Base-by-base conservation (phyloP, 108 stramenopile species). In the Cyclotella cryptica region DNA sequence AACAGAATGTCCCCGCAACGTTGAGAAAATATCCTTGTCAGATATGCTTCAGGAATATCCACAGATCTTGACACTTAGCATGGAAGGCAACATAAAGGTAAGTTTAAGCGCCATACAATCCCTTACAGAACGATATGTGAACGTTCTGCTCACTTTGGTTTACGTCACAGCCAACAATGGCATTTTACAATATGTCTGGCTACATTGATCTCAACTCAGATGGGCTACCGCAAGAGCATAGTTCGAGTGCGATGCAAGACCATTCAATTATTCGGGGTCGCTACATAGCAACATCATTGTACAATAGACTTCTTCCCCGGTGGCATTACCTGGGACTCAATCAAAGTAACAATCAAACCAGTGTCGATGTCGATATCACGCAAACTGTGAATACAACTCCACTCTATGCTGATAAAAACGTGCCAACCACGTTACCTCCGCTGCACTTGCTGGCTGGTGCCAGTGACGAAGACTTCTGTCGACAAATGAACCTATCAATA, bases 231-330 rank as follows among this genome's bases (percentile, higher is more conserved):
- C 30, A 10, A 41, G 15, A 28, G 40, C 17, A 54, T 22, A 45
- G 41, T 30, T 12, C 44, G 71, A 47, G 44, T 41, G 45, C 21
- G 47, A 18, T 7, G 11, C 21, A 7, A 15, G 28, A 35, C 55
- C 17, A 41, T 4, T 40, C 49, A 17, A 51, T 71, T 10, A 86
- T 93, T 55, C 81, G 84, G 26, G 88, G 89, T 19, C 81, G 95
- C 24, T 92, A 96, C 69, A 85, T 96, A 51, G 92, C 91, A 29
- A 81, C 91, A 11, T 93, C 92, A 27, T 80, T 96, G 9, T 92
- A 84, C 69, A 87, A 96, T 65, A 86, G 95, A 8, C 79, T 96
- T 45, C 71, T 96, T 46, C 95, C 95, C 15, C 84, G 95, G 10
- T 96, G 92, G 92, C 88, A 92, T 66, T 88, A 28, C 49, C 62